A percentile compares a stretch with the other conserved stretches of the same genome.
Evolutionary conservation across 257 asterid genomes (phyloP).

Genomic region (Solanum corneliomulleri): DNA sequence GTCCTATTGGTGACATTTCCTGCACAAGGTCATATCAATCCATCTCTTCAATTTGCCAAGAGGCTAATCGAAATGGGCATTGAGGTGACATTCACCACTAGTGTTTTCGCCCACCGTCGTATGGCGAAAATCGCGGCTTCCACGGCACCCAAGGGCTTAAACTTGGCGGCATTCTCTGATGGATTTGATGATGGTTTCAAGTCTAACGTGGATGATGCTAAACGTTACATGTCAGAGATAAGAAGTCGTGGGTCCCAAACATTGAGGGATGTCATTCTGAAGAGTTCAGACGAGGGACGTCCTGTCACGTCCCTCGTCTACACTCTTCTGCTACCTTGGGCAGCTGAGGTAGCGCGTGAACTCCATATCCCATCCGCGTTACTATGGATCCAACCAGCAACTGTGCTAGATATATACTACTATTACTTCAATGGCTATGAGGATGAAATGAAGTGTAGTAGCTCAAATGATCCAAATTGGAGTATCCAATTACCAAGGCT

Average conservation of each 20-base stretch:
- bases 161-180: slow-evolving; percentile 5
- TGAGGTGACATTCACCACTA: slow-evolving; percentile 12
- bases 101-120: background rate
- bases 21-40: slow-evolving; percentile 26
- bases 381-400: slow-evolving; percentile 33
- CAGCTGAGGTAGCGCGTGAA: slow-evolving; percentile 18
- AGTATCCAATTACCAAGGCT: slow-evolving; percentile 18
- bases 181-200: slow-evolving; percentile 14
- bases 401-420: slow-evolving; percentile 14
- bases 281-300: background rate
- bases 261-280: slow-evolving; percentile 1
- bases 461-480: background rate
- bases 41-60: slow-evolving; percentile 14
- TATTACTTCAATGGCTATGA: slow-evolving; percentile 17
- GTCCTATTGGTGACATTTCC: slow-evolving; percentile 15
- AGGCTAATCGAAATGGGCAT: slow-evolving; percentile 4
- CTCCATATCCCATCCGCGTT: slow-evolving; percentile 19
- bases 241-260: slow-evolving; percentile 5
- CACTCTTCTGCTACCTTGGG: slow-evolving; percentile 21
- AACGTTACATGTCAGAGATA: slow-evolving; percentile 4
- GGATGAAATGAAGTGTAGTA: slow-evolving; percentile 6
- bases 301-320: slow-evolving; percentile 16
- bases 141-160: background rate
- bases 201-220: background rate
- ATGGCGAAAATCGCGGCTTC: background rate